Conservation (phyloP, 2,329 filamentous ascomycete genomes). For the Microthyrium microscopicum region DNA sequence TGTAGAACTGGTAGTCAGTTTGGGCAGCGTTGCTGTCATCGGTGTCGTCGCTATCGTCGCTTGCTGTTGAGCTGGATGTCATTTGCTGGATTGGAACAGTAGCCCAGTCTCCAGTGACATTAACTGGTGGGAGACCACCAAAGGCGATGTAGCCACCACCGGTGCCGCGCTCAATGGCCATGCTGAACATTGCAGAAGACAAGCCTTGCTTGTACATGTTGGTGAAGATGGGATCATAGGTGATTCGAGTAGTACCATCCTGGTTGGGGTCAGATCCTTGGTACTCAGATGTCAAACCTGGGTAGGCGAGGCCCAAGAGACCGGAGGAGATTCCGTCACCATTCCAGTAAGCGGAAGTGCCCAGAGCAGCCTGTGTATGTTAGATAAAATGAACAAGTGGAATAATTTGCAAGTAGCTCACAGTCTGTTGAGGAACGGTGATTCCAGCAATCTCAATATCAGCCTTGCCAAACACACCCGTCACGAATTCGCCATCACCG, state of each 20-base stretch:
- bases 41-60: no score
- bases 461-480: conserved; percentile 23
- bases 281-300: conserved; percentile 28
- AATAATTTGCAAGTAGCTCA: background rate
- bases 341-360: conserved; percentile 25
- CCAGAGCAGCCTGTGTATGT: conserved; percentile 24
- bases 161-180: conserved; percentile 25
- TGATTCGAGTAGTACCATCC: conserved; percentile 13
- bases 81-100: conserved; percentile 21
- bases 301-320: conserved; percentile 35
- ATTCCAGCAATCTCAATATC: conserved; percentile 29
- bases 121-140: conserved; percentile 32
- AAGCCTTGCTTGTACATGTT: conserved; percentile 29
- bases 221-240: conserved; percentile 35
- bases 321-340: conserved; percentile 31
- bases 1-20: conserved; percentile 17
- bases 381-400: background rate
- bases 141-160: conserved; percentile 30
- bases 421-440: conserved; percentile 24
- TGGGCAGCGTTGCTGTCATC: conserved; percentile 11
- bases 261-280: conserved; percentile 13
- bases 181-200: conserved; percentile 29
- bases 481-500: conserved; percentile 26
- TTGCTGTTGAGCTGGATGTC: background rate
- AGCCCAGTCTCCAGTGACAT: conserved; percentile 18